Base-by-base conservation (phyloP, 192 early-diverging fungal species). In the Entomortierella beljakovae region DNA sequence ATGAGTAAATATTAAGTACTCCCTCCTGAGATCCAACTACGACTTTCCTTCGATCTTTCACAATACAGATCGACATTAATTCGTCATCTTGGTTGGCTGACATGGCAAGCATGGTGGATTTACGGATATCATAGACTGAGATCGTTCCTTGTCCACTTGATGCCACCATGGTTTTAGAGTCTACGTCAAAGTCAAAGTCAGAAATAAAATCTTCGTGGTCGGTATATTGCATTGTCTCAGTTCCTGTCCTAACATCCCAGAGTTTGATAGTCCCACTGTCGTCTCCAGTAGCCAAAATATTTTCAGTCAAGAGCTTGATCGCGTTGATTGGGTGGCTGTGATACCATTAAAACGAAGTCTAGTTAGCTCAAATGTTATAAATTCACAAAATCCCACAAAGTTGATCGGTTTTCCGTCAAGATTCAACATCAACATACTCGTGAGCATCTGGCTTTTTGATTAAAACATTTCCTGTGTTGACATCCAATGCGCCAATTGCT, bases 11-110 rank as follows among this genome's bases (percentile, higher is more conserved):
- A 53, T 91, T 91, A 23, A 99, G 67, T 0, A 93, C 88, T 31
- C 98, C 98, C 29, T 92, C 91, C 72, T 98, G 94, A 20, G 94
- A 93, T 33, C 98, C 98, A 3, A 96, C 93, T 2, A 97, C 88
- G 9, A 90, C 97, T 77, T 97, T 97, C 33, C 86, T 87, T 23
- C 86, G 87, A 67, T 93, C 88, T 86, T 90, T 88, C 11, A 96
- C 88, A 52, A 94, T 75, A 3, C 73, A 71, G 22, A 99, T 86
- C 26, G 93, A 97, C 49, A 99, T 75, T 40, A 99, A 86, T 71
- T 98, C 98, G 80, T 98, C 96, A 37, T 99, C 98, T 85, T 95
- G 95, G 70, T 96, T 93, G 31, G 92, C 98, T 7, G 95, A 98
- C 68, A 94, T 91, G 34, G 90, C 93, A 29, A 94, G 82, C 16